Evolutionary conservation across 2,329 filamentous ascomycete genomes (phyloP).

Genomic region (Talaromyces sp.): DNA sequence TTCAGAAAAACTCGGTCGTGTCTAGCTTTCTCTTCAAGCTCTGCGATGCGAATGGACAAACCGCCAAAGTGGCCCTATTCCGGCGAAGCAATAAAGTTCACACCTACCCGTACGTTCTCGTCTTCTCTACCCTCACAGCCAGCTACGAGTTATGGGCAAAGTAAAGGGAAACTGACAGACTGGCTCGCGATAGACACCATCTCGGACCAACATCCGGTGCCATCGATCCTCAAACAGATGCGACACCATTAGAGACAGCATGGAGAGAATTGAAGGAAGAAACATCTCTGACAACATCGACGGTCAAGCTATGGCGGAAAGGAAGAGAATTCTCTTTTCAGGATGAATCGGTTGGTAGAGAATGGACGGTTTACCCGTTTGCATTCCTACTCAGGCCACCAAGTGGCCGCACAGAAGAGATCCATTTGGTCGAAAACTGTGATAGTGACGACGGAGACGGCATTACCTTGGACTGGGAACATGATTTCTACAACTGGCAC

Average conservation of each 20-base stretch:
- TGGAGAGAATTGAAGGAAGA: conserved; percentile 63
- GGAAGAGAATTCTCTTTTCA: conserved; percentile 59
- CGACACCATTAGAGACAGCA: conserved; percentile 54
- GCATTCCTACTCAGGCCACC: conserved; percentile 47
- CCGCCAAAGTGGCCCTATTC: conserved; percentile 58
- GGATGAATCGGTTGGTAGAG: conserved; percentile 52
- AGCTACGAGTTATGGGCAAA: neutral
- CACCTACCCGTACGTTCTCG: conserved; percentile 54
- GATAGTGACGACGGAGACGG: conserved; percentile 43
- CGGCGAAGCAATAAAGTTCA: conserved; percentile 57
- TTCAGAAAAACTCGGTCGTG: conserved; percentile 37
- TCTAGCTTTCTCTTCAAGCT: conserved; percentile 44
- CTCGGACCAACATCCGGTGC: conserved; percentile 62
- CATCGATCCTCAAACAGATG: conserved; percentile 52
- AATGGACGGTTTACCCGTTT: conserved; percentile 64
- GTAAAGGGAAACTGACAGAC: neutral
- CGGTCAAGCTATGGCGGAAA: conserved; percentile 52
- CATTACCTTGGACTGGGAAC: conserved; percentile 61
- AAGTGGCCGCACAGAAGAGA: neutral
- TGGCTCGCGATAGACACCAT: conserved; percentile 44
- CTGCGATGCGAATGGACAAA: conserved; percentile 16
- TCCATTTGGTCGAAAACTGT: conserved; percentile 23
- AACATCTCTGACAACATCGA: conserved; percentile 51
- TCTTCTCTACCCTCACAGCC: conserved; percentile 2
- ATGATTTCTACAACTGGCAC: conserved; percentile 58